A percentile compares a stretch with the other conserved stretches of the same genome.
Conservation (phyloP, 805 yeast species). For the Kregervanrija delftensis region DNA sequence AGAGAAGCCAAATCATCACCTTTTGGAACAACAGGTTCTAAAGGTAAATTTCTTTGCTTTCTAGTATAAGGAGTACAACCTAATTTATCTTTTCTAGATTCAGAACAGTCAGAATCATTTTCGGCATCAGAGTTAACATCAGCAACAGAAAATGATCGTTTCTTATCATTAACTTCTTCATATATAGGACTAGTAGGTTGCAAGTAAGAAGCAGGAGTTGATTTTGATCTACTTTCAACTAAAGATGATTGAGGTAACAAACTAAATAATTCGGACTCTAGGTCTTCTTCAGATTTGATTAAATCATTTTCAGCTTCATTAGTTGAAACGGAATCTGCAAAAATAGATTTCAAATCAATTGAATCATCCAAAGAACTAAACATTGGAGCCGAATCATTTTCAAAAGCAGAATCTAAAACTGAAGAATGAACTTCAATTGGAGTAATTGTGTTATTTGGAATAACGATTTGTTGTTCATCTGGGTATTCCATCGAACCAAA, state of each 20-base stretch:
- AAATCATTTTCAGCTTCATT: neutral
- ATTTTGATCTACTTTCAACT: conserved; percentile 7
- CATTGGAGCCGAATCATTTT: conserved; percentile 50
- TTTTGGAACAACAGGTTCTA: conserved; percentile 60
- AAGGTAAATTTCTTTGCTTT: conserved; percentile 67
- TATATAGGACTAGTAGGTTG: neutral
- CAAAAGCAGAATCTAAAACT: conserved; percentile 46
- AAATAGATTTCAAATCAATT: neutral
- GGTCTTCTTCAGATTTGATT: conserved; percentile 5
- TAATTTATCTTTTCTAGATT: conserved; percentile 50
- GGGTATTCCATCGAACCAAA: neutral
- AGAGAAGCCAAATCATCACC: conserved; percentile 60
- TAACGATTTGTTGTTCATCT: neutral
- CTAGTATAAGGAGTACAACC: conserved; percentile 74
- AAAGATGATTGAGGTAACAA: neutral
- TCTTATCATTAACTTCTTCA: conserved; percentile 1
- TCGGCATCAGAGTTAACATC: conserved; percentile 1
- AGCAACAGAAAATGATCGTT: conserved; percentile 21
- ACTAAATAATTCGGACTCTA: conserved; percentile 1
- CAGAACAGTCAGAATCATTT: conserved; percentile 1
- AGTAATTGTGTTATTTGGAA: conserved; percentile 27
- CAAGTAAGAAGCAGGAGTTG: conserved; percentile 6
- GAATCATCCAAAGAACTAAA: conserved; percentile 34
- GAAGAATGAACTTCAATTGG: conserved; percentile 49
- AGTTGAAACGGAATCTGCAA: neutral